A percentile compares a stretch with the other conserved stretches of the same genome.
phyloP scores from a whole-genome alignment of 306 rosid genomes.

The Prunus davidiana region DNA sequence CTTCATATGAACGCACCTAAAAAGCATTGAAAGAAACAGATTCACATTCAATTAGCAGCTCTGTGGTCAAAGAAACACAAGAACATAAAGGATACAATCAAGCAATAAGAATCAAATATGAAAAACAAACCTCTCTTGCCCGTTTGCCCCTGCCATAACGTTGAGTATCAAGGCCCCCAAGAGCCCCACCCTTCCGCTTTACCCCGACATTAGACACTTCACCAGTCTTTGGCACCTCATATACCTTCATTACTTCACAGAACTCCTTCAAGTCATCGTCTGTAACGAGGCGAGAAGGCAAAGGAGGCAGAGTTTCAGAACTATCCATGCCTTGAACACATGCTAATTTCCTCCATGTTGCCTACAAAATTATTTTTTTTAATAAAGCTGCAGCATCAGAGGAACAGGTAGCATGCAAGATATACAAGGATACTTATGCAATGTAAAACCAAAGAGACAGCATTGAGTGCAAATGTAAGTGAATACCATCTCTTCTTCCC shows the following conservation, averaged over 20 bases:
- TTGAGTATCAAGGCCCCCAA: constrained; percentile 81
- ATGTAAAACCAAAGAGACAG: constrained; percentile 8
- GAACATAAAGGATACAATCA: constrained; percentile 2
- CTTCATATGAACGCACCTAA: constrained; percentile 97
- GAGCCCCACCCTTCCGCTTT: constrained; percentile 66
- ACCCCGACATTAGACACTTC: constrained; percentile 52
- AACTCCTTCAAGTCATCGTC: constrained; percentile 83
- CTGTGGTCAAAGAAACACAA: not conserved
- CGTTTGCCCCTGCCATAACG: constrained; percentile 97
- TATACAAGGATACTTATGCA: not conserved
- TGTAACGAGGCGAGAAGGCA: constrained; percentile 89
- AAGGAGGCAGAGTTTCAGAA: constrained; percentile 50
- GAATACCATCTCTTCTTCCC: constrained; percentile 73
- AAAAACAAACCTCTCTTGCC: constrained; percentile 87
- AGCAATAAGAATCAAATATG: constrained; percentile 14
- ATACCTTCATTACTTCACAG: constrained; percentile 81
- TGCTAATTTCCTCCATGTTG: constrained; percentile 67
- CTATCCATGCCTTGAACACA: constrained; percentile 43
- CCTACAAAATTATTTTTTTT: constrained; percentile 47
- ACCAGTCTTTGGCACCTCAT: constrained; percentile 64
- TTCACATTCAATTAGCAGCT: constrained; percentile 8
- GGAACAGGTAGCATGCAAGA: constrained; percentile 5
- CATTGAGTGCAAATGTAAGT: constrained; percentile 19
- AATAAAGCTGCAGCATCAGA: constrained; percentile 6
- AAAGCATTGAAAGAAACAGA: constrained; percentile 11